A percentile compares a stretch with the other conserved stretches of the same genome.
phyloP scores from a whole-genome alignment of 139 green algal genomes.

The Astrephomene gubernaculifera region DNA sequence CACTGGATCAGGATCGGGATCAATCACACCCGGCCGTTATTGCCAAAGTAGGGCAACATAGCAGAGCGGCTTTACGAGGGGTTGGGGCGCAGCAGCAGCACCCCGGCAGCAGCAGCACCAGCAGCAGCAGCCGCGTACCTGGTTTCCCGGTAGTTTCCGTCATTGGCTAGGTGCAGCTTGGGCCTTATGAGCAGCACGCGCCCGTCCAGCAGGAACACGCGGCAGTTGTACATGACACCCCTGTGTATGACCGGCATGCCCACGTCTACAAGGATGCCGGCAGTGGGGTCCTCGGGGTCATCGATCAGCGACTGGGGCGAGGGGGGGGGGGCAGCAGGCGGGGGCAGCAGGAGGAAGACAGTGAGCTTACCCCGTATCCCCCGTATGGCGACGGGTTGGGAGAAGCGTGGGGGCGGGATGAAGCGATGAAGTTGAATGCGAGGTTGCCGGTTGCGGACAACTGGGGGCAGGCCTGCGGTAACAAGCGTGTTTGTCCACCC shows the following conservation, averaged over 20 bases:
- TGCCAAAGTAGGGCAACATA: too few relatives aligned
- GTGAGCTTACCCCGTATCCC: too few relatives aligned
- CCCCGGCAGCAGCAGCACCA: too few relatives aligned
- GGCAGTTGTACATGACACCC: constrained; percentile 95
- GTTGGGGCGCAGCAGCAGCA: too few relatives aligned
- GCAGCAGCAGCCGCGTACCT: constrained; percentile 49
- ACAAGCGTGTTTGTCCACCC: too few relatives aligned
- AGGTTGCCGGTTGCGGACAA: too few relatives aligned
- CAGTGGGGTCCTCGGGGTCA: constrained; percentile 61
- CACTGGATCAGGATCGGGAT: too few relatives aligned
- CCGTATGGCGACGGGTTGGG: background rate
- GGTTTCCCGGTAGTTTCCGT: constrained; percentile 97
- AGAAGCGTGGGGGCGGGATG: background rate
- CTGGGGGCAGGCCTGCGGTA: too few relatives aligned
- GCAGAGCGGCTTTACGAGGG: too few relatives aligned
- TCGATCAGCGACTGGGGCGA: background rate
- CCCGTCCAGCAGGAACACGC: constrained; percentile 84
- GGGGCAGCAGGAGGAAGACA: background rate
- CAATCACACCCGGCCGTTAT: too few relatives aligned
- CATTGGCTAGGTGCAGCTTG: constrained; percentile 95
- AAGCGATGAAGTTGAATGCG: background rate
- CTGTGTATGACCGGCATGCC: constrained; percentile 94
- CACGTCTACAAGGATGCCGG: constrained; percentile 90
- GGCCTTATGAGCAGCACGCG: constrained; percentile 92
- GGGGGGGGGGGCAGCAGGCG: background rate